Base-by-base conservation (phyloP, 1,284 basidiomycete species). In the Cryptococcus amylolentus region DNA sequence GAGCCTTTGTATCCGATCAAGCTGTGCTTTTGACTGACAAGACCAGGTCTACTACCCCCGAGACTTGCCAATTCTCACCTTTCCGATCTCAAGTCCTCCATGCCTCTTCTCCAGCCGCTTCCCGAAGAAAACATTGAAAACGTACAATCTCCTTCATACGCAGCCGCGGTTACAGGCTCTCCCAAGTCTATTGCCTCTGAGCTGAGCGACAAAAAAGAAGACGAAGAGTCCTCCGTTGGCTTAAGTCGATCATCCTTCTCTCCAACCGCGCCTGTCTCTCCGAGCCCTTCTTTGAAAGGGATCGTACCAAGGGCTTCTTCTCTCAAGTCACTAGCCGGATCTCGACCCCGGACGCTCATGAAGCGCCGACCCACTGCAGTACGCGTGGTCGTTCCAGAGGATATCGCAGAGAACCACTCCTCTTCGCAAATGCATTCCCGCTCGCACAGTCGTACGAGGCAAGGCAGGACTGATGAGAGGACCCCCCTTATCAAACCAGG, bases 401-500 rank as follows among this genome's bases (percentile, higher is more conserved):
- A 57, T 9, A 49, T 52, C 43, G 42, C 49, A 4, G 38, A 50
- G 35, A 38, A 23, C 20, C 20, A 47, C 12, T 20, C 42, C 14
- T 37, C 26, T 42, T 42, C 26, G 8, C 47, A 44, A 40, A n/a
- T 41, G 3, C 26, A 44, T 5, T 46, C 26, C 6, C 18, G 14
- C n/a, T 20, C 44, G 16, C 9, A 39, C n/a, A 26, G 35, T 38
- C 28, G 45, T 16, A 16, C 20, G 39, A 23, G 20, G 35, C 38
- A 31, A 10, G 50, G 20, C 5, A 52, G 40, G 26, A 35, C 61
- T 38, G 51, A 45, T 20, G 74, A 76, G 58, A 55, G 72, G 27
- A 73, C 73, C 13, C 74, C 73, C 40, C 62, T 76, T 57, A 73
- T 76, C 64, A 76, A 74, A 49, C 49, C 70, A 6, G 73, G 73